phyloP scores from a whole-genome alignment of 1,284 basidiomycete species.

The Cerioporus squamosus region DNA sequence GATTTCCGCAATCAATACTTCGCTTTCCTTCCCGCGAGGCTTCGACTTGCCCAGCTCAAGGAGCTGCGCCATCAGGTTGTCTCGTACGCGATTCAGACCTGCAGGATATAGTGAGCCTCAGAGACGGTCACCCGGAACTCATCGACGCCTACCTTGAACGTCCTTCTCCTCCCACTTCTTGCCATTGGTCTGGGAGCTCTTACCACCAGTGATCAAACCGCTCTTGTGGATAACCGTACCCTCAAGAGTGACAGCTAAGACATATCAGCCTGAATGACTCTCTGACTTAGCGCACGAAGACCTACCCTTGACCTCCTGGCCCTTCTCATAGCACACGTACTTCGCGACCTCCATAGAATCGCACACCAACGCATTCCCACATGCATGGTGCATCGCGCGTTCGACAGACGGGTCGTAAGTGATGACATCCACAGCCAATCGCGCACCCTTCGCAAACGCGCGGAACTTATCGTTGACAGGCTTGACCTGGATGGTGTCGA shows the following conservation, averaged over 20 bases:
- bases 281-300: neutral
- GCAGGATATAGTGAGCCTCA: neutral
- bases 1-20: constrained; percentile 78
- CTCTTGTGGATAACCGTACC: constrained; percentile 98
- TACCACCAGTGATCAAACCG: constrained; percentile 95
- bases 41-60: constrained; percentile 83
- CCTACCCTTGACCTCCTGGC: constrained; percentile 94
- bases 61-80: constrained; percentile 80
- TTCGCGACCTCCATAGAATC: constrained; percentile 93
- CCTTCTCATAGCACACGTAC: constrained; percentile 91
- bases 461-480: constrained; percentile 95
- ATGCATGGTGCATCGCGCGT: constrained; percentile 95
- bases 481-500: constrained; percentile 95
- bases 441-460: constrained; percentile 88
- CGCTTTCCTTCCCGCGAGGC: constrained; percentile 83
- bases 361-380: constrained; percentile 94
- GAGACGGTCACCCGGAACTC: neutral
- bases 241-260: constrained; percentile 97
- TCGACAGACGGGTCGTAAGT: constrained; percentile 88
- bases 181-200: constrained; percentile 69
- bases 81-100: constrained; percentile 78
- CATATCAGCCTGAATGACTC: too few species aligned
- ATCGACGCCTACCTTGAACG: constrained; percentile 65
- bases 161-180: constrained; percentile 96
- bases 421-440: constrained; percentile 94